Evolutionary conservation across 179 eudicot genomes (phyloP), one percentile per base, ranked within the genome.

Genomic region (Drosera spatulata): DNA sequence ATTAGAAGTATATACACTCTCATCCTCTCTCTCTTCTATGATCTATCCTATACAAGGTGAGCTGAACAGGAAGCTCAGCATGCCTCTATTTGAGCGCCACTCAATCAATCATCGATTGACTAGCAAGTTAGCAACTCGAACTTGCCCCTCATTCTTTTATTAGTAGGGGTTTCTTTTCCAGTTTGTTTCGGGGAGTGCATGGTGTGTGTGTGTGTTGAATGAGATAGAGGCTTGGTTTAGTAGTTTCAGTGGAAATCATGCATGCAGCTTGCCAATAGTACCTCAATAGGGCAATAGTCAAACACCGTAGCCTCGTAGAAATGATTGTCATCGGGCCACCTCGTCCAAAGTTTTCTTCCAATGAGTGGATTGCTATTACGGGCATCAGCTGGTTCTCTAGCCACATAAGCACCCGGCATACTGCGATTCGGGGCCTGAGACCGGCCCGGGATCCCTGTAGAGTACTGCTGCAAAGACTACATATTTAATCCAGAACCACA

Each of bases 261-360:
- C 49, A 39, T 56, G 43, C 43, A 56, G 41, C 37, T 48, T 11
- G 54, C 11, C 37, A 64, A 56, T 10, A 56, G 52, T 63, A 77
- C 81, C 75, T 66, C 58, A 41, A 15, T 39, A 39, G 77, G 66
- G 53, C 73, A 50, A 53, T 65, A 82, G 61, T 82, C 83, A 12
- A 75, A 68, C 61, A 85, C 80, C 40, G 77, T 66, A 56, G 87
- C 87, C 73, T 82, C 87, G 37, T 82, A 82, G 71, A 85, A 85
- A 58, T 76, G 77, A 58, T 82, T 82, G 55, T 85, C 91, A 51
- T 80, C 87, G 37, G 83, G 85, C 87, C 91, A 80, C 64, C 85
- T 73, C 10, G 81, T 82, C 87, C 85, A 71, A 37, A 85, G 85
- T 76, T 71, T 79, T 66, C 75, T 71, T 58, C 91, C 91, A 61